Conservation (phyloP, 2,329 filamentous ascomycete genomes). For the Pseudocercospora fijiensis region DNA sequence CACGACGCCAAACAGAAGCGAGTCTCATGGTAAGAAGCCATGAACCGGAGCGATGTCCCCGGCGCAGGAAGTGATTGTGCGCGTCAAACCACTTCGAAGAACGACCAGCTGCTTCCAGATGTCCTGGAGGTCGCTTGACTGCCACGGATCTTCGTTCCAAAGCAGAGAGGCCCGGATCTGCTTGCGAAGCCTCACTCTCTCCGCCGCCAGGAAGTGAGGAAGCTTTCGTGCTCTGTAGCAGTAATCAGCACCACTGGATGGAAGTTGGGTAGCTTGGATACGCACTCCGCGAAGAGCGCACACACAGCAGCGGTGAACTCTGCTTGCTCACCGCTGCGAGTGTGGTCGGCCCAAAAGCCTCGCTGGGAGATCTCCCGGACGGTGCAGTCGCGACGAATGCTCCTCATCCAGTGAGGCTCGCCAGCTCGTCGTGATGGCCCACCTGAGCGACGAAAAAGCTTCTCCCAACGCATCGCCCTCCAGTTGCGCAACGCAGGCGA, state of each 20-base stretch:
- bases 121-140: not conserved
- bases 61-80: not conserved
- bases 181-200: not conserved
- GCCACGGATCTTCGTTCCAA: not conserved
- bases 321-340: not conserved
- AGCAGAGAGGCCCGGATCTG: not conserved
- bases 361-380: not conserved
- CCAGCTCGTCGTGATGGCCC: not conserved
- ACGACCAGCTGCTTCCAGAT: not conserved
- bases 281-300: not conserved
- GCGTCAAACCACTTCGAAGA: not conserved
- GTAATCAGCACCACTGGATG: not conserved
- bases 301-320: not conserved
- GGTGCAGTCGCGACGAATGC: not conserved
- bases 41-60: not conserved
- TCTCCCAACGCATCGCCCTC: not conserved
- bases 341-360: not conserved
- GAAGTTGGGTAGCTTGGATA: not conserved
- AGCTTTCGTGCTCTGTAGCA: not conserved
- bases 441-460: not conserved
- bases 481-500: not conserved
- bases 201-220: not conserved
- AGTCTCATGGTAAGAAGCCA: not conserved
- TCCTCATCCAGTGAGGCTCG: not conserved
- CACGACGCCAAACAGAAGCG: not conserved